phyloP scores from a whole-genome alignment of 129 eudicot genomes.

The carrot (Daucus carota) region DNA sequence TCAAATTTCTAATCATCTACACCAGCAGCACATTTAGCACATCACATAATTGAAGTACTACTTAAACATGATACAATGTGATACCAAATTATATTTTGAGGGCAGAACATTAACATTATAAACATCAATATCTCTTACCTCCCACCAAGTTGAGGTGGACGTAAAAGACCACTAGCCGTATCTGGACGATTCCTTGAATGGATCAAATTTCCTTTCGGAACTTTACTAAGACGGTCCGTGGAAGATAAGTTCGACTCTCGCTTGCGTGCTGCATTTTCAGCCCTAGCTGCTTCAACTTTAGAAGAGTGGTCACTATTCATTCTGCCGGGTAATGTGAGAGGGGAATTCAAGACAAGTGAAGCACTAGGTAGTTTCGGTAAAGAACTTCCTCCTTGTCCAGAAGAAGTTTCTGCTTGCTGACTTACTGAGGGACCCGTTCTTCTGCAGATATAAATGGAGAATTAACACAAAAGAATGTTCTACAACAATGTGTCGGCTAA shows the following conservation, averaged over 20 bases:
- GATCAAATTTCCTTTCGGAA: slow-evolving; percentile 66
- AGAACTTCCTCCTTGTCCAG: slow-evolving; percentile 25
- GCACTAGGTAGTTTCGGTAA: slow-evolving; percentile 67
- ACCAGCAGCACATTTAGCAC: neutral
- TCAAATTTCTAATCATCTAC: neutral
- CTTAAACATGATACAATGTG: neutral
- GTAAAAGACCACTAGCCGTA: slow-evolving; percentile 45
- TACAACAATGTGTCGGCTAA: neutral
- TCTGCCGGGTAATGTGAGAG: slow-evolving; percentile 32
- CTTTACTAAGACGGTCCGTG: slow-evolving; percentile 46
- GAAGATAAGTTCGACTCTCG: slow-evolving; percentile 42
- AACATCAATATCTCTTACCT: slow-evolving; percentile 45
- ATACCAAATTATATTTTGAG: neutral
- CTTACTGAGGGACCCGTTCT: slow-evolving; percentile 21
- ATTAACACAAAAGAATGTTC: slow-evolving; percentile 7
- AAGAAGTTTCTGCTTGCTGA: slow-evolving; percentile 22
- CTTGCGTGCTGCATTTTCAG: slow-evolving; percentile 74
- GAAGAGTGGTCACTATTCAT: slow-evolving; percentile 59
- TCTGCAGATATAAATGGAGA: slow-evolving; percentile 16
- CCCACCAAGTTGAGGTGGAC: slow-evolving; percentile 93
- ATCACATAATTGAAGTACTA: neutral
- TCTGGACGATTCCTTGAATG: slow-evolving; percentile 49
- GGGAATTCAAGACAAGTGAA: slow-evolving; percentile 58
- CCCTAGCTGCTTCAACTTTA: slow-evolving; percentile 88
- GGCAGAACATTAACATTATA: neutral